Conservation (phyloP, 208 protist species). For the Crithidia expoeki region DNA sequence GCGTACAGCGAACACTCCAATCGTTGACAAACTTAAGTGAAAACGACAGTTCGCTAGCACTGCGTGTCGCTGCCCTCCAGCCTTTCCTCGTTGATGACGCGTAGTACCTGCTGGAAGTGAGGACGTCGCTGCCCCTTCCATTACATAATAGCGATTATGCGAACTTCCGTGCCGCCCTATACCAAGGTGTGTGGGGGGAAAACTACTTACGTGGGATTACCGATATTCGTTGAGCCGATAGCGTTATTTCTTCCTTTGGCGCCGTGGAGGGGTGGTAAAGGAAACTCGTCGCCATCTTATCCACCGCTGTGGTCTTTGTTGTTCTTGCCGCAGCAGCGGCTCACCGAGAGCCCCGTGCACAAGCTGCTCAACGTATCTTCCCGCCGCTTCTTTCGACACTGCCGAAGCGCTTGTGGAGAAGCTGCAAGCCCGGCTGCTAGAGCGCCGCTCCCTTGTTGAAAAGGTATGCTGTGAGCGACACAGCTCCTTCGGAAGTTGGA, state of each 20-base stretch:
- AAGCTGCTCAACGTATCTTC: conserved; percentile 36
- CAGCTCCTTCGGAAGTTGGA: too few species aligned
- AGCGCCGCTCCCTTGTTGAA: conserved; percentile 24
- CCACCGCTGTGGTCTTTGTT: too few species aligned
- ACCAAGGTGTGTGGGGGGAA: too few species aligned
- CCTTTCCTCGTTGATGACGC: conserved; percentile 19
- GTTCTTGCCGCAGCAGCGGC: neutral
- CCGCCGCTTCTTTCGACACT: conserved; percentile 37
- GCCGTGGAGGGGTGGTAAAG: too few species aligned
- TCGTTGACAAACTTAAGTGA: conserved; percentile 27
- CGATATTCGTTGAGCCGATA: too few species aligned
- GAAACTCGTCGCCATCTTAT: too few species aligned
- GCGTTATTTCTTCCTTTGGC: too few species aligned
- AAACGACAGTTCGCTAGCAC: conserved; percentile 26
- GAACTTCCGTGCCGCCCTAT: neutral
- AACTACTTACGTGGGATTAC: too few species aligned
- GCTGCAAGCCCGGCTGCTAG: conserved; percentile 23
- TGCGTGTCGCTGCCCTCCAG: conserved; percentile 31
- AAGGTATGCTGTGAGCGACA: neutral
- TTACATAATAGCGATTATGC: neutral
- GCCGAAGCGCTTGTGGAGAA: conserved; percentile 28
- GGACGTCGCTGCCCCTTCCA: neutral
- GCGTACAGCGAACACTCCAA: conserved; percentile 32
- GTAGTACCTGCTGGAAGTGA: conserved; percentile 8
- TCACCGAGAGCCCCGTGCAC: neutral